These are phyloP conservation scores for Cardamine resedifolia DNA, from an alignment of 345 rosid genomes.

Conservation along the genomic window DNA sequence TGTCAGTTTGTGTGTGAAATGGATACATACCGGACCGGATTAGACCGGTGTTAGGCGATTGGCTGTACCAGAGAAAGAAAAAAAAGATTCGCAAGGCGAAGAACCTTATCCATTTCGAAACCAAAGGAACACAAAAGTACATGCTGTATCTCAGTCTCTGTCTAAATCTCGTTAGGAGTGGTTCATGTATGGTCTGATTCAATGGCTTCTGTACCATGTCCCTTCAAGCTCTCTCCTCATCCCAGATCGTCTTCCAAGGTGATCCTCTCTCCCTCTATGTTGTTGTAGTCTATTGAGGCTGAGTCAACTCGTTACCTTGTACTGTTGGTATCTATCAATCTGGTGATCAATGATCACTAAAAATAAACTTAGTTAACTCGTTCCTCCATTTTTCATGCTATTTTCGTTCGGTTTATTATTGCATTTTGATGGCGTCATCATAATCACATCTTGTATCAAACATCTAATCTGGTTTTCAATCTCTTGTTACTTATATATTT, in stretches of 20 bases:
- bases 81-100: background rate
- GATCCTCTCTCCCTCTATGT: background rate
- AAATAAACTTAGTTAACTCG: background rate
- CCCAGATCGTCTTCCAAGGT: conserved; percentile 36
- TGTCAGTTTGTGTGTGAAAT: no score
- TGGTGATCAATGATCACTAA: no score
- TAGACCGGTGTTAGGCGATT: background rate
- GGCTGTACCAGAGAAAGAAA: background rate
- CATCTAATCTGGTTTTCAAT: no score
- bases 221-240: conserved; percentile 33
- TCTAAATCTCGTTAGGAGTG: background rate
- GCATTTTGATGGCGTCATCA: no score
- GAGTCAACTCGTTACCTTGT: background rate
- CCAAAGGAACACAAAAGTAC: background rate
- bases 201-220: conserved; percentile 41
- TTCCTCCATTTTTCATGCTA: background rate
- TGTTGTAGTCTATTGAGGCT: background rate
- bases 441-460: no score
- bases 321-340: no score
- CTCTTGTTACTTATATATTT: no score
- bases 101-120: conserved; percentile 30
- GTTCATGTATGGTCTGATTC: background rate
- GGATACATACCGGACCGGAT: background rate
- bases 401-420: no score
- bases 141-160: conserved; percentile 7